Base-by-base conservation (phyloP, 192 early-diverging fungal genomes). In the Umbelopsis ramanniana region DNA sequence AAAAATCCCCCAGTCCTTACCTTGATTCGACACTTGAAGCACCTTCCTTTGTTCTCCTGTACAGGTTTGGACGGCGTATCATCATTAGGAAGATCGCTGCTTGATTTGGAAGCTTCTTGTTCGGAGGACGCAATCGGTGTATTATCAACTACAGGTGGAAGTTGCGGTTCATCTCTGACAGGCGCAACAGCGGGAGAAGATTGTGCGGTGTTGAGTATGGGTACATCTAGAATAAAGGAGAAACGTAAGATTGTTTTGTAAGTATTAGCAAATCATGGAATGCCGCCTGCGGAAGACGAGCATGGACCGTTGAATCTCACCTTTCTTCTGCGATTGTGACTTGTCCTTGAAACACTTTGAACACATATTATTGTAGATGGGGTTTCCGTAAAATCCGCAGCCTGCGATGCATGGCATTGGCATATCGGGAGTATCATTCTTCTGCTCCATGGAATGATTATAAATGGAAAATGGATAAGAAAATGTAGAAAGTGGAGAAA, bases 11-110 rank as follows among this genome's bases (percentile, higher is more conserved):
- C 33, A 53, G 24, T 23, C 26, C 29, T 60, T 81, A 84, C 89
- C 72, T 89, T 92, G 6, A 84, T 77, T 66, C 89, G 85, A 73
- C 92, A 94, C 26, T 81, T 68, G 70, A 86, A 89, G 74, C 91
- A 92, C 52, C 90, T 81, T 47, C 89, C 87, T 79, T 92, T 91
- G 73, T 92, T 93, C 5, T 80, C 77, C 66, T 91, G 89, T 22
- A 82, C 67, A 22, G 85, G 84, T 46, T 82, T 84, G 70, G 81
- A 78, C 73, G 73, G 52, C 63, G 63, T 35, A 80, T 80, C 10
- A 70, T 76, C 21, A 75, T 76, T 33, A 82, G 73, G 48, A 43
- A 43, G 40, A 69, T 47, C 40, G 72, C 66, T 35, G 72, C 72
- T 40, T 72, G 21, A 38, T 57, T 66, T 69, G 82, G 72, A 69